Base-by-base conservation (phyloP, 495 filamentous ascomycete genomes). In the Neurospora tetrasperma region DNA sequence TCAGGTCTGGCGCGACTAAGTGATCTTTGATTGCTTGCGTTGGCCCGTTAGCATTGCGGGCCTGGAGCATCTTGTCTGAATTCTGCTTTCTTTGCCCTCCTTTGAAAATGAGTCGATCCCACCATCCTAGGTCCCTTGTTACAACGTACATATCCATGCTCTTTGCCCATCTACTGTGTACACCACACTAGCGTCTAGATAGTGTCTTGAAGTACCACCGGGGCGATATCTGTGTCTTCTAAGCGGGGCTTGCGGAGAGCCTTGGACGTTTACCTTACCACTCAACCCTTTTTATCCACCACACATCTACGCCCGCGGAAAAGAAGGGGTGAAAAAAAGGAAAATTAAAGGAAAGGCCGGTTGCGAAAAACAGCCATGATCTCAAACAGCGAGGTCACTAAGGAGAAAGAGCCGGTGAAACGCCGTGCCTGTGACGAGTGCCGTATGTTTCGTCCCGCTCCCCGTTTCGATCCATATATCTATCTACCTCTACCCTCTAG, bases 361-460 rank as follows among this genome's bases (percentile, higher is more conserved):
- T 27, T 66, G 54, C 54, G 54, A 35, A 66, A 62, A 38, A 4
- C 7, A 66, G 27, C 54, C 54, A 66, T 66, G 54, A 27, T 66
- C 54, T 18, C 54, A 35, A 35, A 66, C 35, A 66, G 54, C 54
- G 27, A 66, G 27, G 54, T 27, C 27, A 27, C 14, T 66, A 46
- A 74, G 18, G 35, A 42, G 23, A 42, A 41, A 59, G 44, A 68
- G 14, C 48, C 70, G 18, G 82, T 80, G 71, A 86, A 84, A 73
- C 87, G 87, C 59, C 82, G 86, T 43, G 87, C 88, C 66, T 90
- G 88, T 76, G 89, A 90, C 74, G 87, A 90, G 78, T 90, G 88
- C 78, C 85, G 88, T 88, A 86, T 71, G 87, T 82, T 70, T n/a
- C 68, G 35, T 38, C 70, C 46, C 42, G 46, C n/a, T 39, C 23